Conservation (phyloP, 805 yeast genomes). For the Nakazawaea wickerhamii region DNA sequence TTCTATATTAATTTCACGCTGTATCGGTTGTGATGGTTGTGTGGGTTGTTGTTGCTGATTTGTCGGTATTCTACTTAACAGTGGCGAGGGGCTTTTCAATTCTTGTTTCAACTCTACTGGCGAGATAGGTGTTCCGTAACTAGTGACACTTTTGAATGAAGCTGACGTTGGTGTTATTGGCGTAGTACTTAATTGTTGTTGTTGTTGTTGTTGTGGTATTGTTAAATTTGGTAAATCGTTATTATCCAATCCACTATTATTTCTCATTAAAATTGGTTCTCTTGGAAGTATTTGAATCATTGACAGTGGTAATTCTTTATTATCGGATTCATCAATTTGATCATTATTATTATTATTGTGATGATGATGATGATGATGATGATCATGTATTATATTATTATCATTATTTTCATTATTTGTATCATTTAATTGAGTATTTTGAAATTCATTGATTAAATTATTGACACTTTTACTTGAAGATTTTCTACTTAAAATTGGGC, state of each 20-base stretch:
- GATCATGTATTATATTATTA: neutral
- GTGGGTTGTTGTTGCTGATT: constrained; percentile 3
- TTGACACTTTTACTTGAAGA: constrained; percentile 12
- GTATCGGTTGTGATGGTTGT: no score
- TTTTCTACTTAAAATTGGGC: constrained; percentile 11
- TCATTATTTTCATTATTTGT: neutral
- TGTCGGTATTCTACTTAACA: constrained; percentile 8
- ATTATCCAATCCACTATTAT: constrained; percentile 23
- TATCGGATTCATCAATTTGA: no score
- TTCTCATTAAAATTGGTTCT: constrained; percentile 36
- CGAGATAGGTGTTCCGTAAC: constrained; percentile 9
- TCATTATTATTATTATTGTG: neutral
- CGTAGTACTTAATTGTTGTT: neutral
- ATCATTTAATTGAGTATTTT: neutral
- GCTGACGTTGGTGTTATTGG: constrained; percentile 12
- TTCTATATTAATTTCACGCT: constrained; percentile 54
- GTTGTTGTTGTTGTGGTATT: neutral
- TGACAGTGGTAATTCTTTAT: constrained; percentile 28
- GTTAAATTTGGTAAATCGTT: neutral
- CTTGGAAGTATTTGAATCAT: constrained; percentile 37
- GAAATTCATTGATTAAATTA: constrained; percentile 7
- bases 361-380: neutral
- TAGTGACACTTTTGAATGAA: constrained; percentile 10
- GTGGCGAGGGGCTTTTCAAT: neutral
- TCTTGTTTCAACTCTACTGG: constrained; percentile 5